These are phyloP conservation scores for Aspergillus incahuasiensis DNA, from an alignment of 495 filamentous ascomycete species.

Conservation along the genomic window DNA sequence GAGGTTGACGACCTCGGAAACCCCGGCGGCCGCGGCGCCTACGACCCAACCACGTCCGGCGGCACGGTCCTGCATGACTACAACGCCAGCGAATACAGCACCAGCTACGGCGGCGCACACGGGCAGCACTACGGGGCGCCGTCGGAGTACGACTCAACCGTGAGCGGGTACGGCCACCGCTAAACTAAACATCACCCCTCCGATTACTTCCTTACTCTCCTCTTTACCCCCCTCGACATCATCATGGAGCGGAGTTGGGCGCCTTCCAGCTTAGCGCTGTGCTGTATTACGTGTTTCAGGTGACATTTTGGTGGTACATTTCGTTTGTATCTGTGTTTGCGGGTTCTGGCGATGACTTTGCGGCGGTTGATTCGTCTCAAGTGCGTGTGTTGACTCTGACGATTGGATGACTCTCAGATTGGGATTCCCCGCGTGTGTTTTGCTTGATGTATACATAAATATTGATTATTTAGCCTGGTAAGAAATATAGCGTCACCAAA, in stretches of 20 bases:
- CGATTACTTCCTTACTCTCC: conserved; percentile 16
- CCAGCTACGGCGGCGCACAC: conserved; percentile 43
- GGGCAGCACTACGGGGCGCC: conserved; percentile 37
- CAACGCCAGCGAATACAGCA: conserved; percentile 20
- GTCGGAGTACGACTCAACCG: conserved; percentile 21
- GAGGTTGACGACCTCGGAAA: conserved; percentile 41
- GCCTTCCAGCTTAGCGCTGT: conserved; percentile 12
- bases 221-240: conserved; percentile 26
- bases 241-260: conserved; percentile 41
- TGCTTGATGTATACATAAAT: conserved; percentile 12
- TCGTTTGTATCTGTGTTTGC: conserved; percentile 2
- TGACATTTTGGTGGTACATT: not conserved
- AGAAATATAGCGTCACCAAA: not conserved
- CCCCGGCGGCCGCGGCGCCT: conserved; percentile 31
- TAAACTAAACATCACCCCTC: conserved; percentile 4
- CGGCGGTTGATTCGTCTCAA: conserved; percentile 1
- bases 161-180: conserved; percentile 25
- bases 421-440: conserved; percentile 7
- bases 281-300: conserved; percentile 18
- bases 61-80: conserved; percentile 39
- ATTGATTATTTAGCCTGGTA: not conserved
- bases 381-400: not conserved
- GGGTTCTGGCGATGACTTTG: not conserved
- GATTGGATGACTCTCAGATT: conserved; percentile 10
- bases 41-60: conserved; percentile 36